Conservation (phyloP, 2,329 filamentous ascomycete species). For the Tetracladium maxilliforme region DNA sequence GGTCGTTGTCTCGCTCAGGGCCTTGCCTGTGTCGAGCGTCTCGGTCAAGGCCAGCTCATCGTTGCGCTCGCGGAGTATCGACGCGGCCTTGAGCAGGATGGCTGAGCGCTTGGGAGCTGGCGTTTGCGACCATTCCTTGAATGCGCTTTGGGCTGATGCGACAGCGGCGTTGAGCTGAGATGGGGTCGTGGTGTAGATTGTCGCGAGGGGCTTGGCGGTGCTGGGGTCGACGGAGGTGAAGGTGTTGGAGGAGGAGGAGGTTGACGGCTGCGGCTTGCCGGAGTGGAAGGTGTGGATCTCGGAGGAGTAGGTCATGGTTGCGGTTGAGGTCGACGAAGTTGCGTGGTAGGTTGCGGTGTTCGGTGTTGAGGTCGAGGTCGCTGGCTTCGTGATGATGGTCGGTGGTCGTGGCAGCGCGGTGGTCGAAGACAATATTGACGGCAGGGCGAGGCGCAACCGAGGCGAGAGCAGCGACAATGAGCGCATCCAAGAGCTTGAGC, state of each 20-base stretch:
- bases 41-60: conserved; percentile 67
- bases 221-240: conserved; percentile 66
- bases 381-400: too few species aligned
- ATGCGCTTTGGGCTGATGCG: conserved; percentile 54
- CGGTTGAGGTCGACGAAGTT: too few species aligned
- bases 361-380: too few species aligned
- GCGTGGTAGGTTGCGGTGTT: too few species aligned
- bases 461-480: too few species aligned
- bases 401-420: neutral
- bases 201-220: conserved; percentile 51
- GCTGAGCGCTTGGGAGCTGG: conserved; percentile 61
- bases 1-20: conserved; percentile 69
- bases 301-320: conserved; percentile 1
- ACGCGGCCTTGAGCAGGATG: conserved; percentile 63
- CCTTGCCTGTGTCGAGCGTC: conserved; percentile 76
- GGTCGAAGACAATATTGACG: conserved; percentile 1
- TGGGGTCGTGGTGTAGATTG: conserved; percentile 55
- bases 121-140: conserved; percentile 62
- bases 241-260: conserved; percentile 40
- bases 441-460: too few species aligned
- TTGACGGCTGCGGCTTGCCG: too few species aligned
- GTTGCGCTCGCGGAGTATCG: conserved; percentile 60
- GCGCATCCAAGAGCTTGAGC: too few species aligned
- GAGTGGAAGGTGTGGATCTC: conserved; percentile 1
- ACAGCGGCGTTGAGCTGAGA: conserved; percentile 59